phyloP scores from a whole-genome alignment of 164 flowering plant genomes.

The Aristolochia contorta region DNA sequence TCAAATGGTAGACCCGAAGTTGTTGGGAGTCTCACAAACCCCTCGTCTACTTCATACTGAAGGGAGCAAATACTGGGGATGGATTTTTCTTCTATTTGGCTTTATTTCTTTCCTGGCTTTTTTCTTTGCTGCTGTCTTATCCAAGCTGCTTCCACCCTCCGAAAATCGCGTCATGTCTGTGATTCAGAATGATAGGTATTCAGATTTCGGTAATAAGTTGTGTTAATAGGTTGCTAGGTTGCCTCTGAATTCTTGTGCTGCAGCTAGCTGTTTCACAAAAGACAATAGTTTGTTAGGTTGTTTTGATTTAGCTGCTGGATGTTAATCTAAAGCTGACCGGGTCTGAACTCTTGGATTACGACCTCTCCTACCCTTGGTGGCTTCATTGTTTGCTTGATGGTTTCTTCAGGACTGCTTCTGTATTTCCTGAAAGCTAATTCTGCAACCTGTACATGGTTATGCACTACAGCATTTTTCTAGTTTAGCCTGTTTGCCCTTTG shows the following conservation, averaged over 20 bases:
- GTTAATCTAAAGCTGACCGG: no score
- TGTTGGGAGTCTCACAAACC: constrained; percentile 4
- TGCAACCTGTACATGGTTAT: not conserved
- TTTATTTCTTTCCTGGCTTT: constrained; percentile 29
- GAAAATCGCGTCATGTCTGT: constrained; percentile 35
- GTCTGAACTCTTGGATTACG: no score
- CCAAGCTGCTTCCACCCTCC: constrained; percentile 58
- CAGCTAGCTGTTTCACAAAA: not conserved
- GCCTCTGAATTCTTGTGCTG: not conserved
- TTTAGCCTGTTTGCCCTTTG: not conserved
- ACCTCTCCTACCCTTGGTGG: no score
- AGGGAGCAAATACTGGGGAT: constrained; percentile 26
- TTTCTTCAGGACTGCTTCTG: no score
- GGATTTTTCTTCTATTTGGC: constrained; percentile 31
- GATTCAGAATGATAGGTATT: constrained; percentile 61
- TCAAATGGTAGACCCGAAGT: not conserved
- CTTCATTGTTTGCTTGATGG: no score
- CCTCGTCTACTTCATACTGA: constrained; percentile 6
- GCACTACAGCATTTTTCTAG: not conserved
- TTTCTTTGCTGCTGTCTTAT: constrained; percentile 40
- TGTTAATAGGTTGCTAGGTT: not conserved
- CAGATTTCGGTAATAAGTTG: not conserved
- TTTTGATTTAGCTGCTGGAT: no score
- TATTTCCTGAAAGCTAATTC: no score
- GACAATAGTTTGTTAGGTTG: no score